Base-by-base conservation (phyloP, 768 basidiomycete species). In the Suillus fuscotomentosus region DNA sequence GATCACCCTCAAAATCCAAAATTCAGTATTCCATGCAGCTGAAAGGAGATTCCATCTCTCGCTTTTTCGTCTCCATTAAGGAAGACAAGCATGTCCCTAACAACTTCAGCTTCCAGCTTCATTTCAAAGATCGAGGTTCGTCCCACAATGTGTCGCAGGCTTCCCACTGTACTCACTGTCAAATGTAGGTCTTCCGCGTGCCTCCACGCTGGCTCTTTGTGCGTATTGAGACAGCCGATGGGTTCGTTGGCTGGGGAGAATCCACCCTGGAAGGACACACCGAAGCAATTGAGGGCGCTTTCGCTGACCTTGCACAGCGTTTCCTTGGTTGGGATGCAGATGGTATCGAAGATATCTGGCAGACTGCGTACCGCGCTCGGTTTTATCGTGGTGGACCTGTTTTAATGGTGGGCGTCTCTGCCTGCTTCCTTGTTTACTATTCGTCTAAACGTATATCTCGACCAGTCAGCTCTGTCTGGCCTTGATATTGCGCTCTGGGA, bases 381-480 rank as follows among this genome's bases (percentile, higher is more conserved):
- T 91, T 93, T 75, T 91, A 90, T 73, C 83, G 89, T 41, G 88
- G 87, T 47, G 89, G 89, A 0, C 85, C 86, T 3, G 89, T 91
- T 31, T 76, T 90, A 42, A 91, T 91, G 88, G 88, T 83, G 55
- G 43, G 67, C 13, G 20, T 41, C 31, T 47, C 14, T 24, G 2
- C 13, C 11, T 14, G 13, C 17, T 47, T 34, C 17, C 24, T 17
- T 31, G 34, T 38, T 9, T 27, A 27, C 31, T 11, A 47, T 10
- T 14, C 6, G 38, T 10, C 13, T 38, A 36, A 45, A 56, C 27
- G 4, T 20, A 42, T 31, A 5, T 59, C 39, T 20, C 11, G 7
- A 39, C 3, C 14, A 84, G 82, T 85, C 82, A 36, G 85, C 82
- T 10, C 73, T 85, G 11, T 83, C 85, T 2, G 87, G 88, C 0